phyloP scores from a whole-genome alignment of 2,329 filamentous ascomycete species.

The Arthrinium phaeospermum region DNA sequence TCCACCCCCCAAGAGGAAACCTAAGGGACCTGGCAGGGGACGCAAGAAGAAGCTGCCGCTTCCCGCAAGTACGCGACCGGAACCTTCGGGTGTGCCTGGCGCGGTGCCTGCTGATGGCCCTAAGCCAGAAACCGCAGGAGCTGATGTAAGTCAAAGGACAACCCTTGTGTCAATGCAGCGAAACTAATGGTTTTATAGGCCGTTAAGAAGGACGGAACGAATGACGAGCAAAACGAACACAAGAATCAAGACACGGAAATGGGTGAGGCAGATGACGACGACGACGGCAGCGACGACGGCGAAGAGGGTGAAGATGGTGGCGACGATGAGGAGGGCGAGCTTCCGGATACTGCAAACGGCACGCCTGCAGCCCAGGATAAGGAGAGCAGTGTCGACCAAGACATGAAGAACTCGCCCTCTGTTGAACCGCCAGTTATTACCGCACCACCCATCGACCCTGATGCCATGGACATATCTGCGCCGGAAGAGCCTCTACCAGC shows the following conservation, averaged over 20 bases:
- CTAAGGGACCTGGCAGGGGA: slow-evolving; percentile 78
- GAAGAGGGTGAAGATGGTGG: slow-evolving; percentile 53
- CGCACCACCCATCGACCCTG: slow-evolving; percentile 30
- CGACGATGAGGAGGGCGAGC: slow-evolving; percentile 50
- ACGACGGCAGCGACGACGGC: slow-evolving; percentile 54
- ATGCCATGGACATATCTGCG: slow-evolving; percentile 29
- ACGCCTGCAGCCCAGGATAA: slow-evolving; percentile 35
- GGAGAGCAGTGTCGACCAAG: slow-evolving; percentile 37
- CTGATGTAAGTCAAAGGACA: slow-evolving; percentile 43
- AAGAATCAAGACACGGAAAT: slow-evolving; percentile 58
- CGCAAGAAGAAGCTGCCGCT: slow-evolving; percentile 72
- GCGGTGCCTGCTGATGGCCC: slow-evolving; percentile 46
- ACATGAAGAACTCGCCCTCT: slow-evolving; percentile 40
- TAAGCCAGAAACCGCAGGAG: slow-evolving; percentile 44
- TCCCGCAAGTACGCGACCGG: slow-evolving; percentile 39
- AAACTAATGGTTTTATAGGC: slow-evolving; percentile 35
- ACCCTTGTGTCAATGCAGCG: background rate
- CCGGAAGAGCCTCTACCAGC: slow-evolving; percentile 32
- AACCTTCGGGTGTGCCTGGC: slow-evolving; percentile 43
- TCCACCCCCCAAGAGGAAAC: slow-evolving; percentile 80
- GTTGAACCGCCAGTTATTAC: slow-evolving; percentile 31
- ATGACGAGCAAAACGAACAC: slow-evolving; percentile 35
- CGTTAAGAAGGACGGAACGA: slow-evolving; percentile 50
- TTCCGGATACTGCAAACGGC: slow-evolving; percentile 53
- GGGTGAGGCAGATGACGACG: slow-evolving; percentile 57